These are phyloP conservation scores for Alternaria sp. DNA, from an alignment of 2,329 filamentous ascomycete genomes.

Conservation along the genomic window DNA sequence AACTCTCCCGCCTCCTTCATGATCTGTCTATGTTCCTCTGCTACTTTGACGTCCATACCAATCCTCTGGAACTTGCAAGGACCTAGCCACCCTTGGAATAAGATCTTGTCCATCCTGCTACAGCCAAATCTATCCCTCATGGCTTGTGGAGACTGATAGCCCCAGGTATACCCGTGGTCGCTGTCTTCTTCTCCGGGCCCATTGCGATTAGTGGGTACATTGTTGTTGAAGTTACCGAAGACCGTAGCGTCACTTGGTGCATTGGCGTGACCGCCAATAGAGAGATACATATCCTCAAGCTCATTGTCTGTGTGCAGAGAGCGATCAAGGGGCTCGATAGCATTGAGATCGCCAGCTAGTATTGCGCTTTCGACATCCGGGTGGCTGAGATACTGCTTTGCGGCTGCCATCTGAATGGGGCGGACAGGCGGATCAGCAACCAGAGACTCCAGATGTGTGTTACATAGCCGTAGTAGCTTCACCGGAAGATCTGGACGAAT, in stretches of 20 bases:
- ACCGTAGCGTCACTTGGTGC: background rate
- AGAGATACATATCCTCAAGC: constrained; percentile 61
- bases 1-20: constrained; percentile 46
- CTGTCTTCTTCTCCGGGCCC: constrained; percentile 48
- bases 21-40: constrained; percentile 41
- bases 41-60: constrained; percentile 54
- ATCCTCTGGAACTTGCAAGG: constrained; percentile 54
- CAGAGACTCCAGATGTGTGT: constrained; percentile 65
- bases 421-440: constrained; percentile 56
- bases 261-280: constrained; percentile 51
- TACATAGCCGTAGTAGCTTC: constrained; percentile 57
- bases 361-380: constrained; percentile 50
- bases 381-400: constrained; percentile 53
- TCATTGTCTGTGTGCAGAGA: constrained; percentile 56
- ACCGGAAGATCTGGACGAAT: background rate
- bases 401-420: constrained; percentile 56
- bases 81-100: constrained; percentile 51
- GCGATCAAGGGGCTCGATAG: constrained; percentile 62
- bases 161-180: constrained; percentile 64
- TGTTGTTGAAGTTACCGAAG: background rate
- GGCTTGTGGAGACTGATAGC: constrained; percentile 57
- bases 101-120: constrained; percentile 62
- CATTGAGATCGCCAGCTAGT: constrained; percentile 64
- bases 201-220: background rate
- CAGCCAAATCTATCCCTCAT: constrained; percentile 56